Conservation (phyloP, 495 filamentous ascomycete genomes). For the Rhypophila decipiens region DNA sequence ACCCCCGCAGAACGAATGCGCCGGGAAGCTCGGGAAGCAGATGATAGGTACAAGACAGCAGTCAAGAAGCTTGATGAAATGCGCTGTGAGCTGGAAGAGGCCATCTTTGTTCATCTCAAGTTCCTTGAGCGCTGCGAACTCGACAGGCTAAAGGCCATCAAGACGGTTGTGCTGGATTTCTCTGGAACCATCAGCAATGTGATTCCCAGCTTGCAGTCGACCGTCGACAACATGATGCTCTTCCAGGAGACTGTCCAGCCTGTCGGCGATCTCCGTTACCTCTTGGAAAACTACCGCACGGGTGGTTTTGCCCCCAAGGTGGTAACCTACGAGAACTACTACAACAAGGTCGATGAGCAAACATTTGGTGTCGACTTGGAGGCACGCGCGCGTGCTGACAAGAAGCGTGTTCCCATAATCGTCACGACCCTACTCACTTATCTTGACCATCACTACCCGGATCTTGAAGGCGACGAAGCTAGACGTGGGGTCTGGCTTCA, state of each 20-base stretch:
- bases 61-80: constrained; percentile 82
- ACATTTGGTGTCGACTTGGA: constrained; percentile 97
- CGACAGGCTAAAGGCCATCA: constrained; percentile 93
- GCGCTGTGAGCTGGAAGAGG: constrained; percentile 89
- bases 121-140: constrained; percentile 98
- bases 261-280: constrained; percentile 80
- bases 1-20: constrained; percentile 80
- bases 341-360: constrained; percentile 95
- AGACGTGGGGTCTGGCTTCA: constrained; percentile 89
- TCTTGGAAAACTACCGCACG: constrained; percentile 97
- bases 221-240: constrained; percentile 96
- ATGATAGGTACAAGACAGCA: constrained; percentile 84
- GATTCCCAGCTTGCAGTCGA: constrained; percentile 90
- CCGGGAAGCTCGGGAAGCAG: constrained; percentile 82
- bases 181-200: constrained; percentile 97
- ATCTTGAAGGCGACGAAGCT: constrained; percentile 94
- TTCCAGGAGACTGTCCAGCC: constrained; percentile 98
- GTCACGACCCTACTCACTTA: constrained; percentile 91
- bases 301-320: constrained; percentile 87
- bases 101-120: constrained; percentile 82
- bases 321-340: constrained; percentile 97
- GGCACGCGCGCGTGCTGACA: constrained; percentile 82
- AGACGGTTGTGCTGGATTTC: constrained; percentile 95
- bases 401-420: constrained; percentile 89
- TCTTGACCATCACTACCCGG: constrained; percentile 92